phyloP scores from a whole-genome alignment of 2,329 filamentous ascomycete genomes.

The Fusarium sterilihyphosum region DNA sequence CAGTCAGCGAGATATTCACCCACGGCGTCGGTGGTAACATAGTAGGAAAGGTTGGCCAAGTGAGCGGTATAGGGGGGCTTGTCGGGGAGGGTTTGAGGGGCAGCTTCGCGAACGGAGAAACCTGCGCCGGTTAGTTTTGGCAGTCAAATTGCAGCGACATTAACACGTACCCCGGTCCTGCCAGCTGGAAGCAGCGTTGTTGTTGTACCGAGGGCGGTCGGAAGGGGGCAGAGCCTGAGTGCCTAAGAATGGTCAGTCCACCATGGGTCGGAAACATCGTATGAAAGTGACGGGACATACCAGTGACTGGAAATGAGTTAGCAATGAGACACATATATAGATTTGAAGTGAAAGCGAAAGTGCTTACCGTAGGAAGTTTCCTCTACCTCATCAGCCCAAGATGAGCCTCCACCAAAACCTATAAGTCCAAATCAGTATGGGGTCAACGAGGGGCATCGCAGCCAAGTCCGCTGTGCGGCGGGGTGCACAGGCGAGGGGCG shows the following conservation, averaged over 20 bases:
- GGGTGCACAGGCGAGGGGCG: conserved; percentile 44
- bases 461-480: conserved; percentile 34
- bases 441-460: conserved; percentile 33
- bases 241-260: conserved; percentile 52
- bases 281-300: conserved; percentile 43
- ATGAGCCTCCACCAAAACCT: conserved; percentile 77
- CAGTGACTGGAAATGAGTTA: conserved; percentile 49
- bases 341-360: conserved; percentile 34
- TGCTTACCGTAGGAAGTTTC: conserved; percentile 77
- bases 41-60: conserved; percentile 95
- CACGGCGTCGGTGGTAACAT: conserved; percentile 85
- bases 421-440: conserved; percentile 39
- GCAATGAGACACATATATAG: conserved; percentile 35
- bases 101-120: conserved; percentile 74
- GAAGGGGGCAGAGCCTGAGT: conserved; percentile 66
- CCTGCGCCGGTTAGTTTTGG: conserved; percentile 51
- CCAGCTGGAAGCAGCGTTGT: conserved; percentile 50
- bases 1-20: conserved; percentile 89
- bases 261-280: conserved; percentile 16
- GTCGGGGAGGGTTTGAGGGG: conserved; percentile 79
- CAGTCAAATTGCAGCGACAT: not conserved
- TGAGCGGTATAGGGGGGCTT: conserved; percentile 96
- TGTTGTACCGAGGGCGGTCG: conserved; percentile 54
- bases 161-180: conserved; percentile 55
- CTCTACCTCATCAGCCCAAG: conserved; percentile 99